Evolutionary conservation across 192 early-diverging fungal genomes (phyloP).

Genomic region (Backusella australiensis): DNA sequence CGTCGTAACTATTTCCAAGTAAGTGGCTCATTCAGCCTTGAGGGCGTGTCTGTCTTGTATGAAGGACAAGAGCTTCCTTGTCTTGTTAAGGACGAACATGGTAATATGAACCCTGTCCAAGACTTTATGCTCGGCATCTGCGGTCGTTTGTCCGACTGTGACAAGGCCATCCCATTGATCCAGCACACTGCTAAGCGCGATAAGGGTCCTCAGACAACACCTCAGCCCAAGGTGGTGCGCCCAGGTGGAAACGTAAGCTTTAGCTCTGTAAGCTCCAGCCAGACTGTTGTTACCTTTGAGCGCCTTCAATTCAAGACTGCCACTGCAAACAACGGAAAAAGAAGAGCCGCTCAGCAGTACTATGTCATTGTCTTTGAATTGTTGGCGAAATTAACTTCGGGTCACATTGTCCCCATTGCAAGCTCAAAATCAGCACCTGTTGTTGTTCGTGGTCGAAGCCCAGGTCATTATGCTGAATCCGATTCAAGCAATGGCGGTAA

Average conservation of each 20-base stretch:
- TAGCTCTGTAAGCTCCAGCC: slow-evolving; percentile 28
- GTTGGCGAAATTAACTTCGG: slow-evolving; percentile 63
- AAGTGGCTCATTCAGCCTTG: slow-evolving; percentile 44
- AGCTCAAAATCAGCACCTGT: slow-evolving; percentile 67
- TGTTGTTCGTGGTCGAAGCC: slow-evolving; percentile 86
- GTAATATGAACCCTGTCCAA: slow-evolving; percentile 39
- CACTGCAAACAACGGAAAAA: slow-evolving; percentile 89
- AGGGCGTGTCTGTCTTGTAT: slow-evolving; percentile 29
- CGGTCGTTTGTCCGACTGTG: slow-evolving; percentile 53
- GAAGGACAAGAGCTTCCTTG: slow-evolving; percentile 52
- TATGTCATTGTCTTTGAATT: slow-evolving; percentile 73
- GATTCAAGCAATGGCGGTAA: slow-evolving; percentile 16
- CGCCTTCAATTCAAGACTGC: slow-evolving; percentile 95
- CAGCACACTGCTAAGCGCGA: slow-evolving; percentile 85
- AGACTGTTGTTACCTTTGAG: slow-evolving; percentile 72
- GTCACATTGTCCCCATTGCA: slow-evolving; percentile 54
- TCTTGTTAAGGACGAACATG: slow-evolving; percentile 50
- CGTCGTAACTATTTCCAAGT: slow-evolving; percentile 86
- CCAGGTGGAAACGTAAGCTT: slow-evolving; percentile 40
- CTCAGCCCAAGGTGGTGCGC: slow-evolving; percentile 42
- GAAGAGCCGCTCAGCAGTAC: slow-evolving; percentile 88
- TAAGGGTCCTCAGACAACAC: slow-evolving; percentile 73
- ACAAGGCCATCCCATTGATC: slow-evolving; percentile 61
- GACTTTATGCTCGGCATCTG: slow-evolving; percentile 64
- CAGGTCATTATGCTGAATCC: slow-evolving; percentile 80